Evolutionary conservation across 768 basidiomycete genomes (phyloP).

Genomic region (Leccinum subgranulosum): DNA sequence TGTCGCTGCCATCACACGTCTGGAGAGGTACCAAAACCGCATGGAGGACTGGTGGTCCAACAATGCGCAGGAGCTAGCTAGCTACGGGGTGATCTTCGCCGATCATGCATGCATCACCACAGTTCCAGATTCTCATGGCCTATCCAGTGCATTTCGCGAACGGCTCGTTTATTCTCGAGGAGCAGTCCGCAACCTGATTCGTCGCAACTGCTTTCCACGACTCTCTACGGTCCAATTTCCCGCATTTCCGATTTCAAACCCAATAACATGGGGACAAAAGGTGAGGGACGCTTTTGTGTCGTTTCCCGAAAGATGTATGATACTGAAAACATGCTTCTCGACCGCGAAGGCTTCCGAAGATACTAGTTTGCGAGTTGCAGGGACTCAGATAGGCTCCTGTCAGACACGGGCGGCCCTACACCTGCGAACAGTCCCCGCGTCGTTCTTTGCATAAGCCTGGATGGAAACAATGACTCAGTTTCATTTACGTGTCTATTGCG

Average conservation of each 20-base stretch:
- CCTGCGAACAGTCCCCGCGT: background rate
- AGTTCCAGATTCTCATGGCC: constrained; percentile 2
- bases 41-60: constrained; percentile 26
- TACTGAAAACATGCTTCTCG: background rate
- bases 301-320: background rate
- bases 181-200: constrained; percentile 11
- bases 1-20: constrained; percentile 14
- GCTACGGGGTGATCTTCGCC: constrained; percentile 14
- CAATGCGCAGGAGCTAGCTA: constrained; percentile 9
- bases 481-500: background rate
- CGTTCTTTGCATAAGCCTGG: background rate
- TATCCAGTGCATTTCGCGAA: constrained; percentile 6
- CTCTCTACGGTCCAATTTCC: constrained; percentile 10
- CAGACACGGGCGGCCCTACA: background rate
- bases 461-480: background rate
- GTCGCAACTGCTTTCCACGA: constrained; percentile 5
- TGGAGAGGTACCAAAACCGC: constrained; percentile 16
- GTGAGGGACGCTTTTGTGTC: background rate
- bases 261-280: background rate
- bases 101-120: constrained; percentile 23
- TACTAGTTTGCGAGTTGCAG: background rate
- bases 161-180: constrained; percentile 12
- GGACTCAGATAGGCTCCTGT: background rate
- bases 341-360: background rate
- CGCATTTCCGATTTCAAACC: background rate